These are phyloP conservation scores for Calocybe gambosa DNA, from an alignment of 1,284 basidiomycete species.

Conservation along the genomic window DNA sequence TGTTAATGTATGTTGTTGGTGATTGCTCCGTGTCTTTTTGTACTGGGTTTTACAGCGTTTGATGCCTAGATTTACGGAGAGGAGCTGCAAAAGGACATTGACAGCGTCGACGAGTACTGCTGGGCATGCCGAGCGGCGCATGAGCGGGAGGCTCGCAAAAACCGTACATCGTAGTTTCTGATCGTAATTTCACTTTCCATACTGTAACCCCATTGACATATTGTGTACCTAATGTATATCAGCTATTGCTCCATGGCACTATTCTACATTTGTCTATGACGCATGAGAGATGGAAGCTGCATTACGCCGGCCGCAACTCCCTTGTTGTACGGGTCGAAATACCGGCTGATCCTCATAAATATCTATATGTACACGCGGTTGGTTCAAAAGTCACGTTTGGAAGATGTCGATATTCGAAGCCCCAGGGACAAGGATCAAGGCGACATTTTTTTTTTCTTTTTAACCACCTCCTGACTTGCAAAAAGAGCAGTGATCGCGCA, in stretches of 20 bases:
- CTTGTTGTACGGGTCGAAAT: constrained; percentile 4
- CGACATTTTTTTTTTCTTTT: too few species aligned
- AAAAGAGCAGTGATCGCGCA: too few species aligned
- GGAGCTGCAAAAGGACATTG: constrained; percentile 50
- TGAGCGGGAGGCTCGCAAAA: constrained; percentile 18
- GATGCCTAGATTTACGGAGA: constrained; percentile 40
- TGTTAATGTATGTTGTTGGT: constrained; percentile 15
- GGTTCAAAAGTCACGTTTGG: neutral
- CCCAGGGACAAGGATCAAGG: neutral
- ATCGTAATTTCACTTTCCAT: neutral
- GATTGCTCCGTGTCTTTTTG: neutral
- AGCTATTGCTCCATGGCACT: constrained; percentile 11
- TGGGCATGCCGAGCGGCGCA: constrained; percentile 44
- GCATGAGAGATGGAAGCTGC: constrained; percentile 9
- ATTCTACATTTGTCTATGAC: constrained; percentile 17
- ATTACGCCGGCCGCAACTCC: constrained; percentile 6
- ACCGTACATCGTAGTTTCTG: constrained; percentile 8
- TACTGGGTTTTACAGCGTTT: neutral
- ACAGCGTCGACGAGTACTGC: constrained; percentile 52
- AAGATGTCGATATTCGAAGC: too few species aligned
- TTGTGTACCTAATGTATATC: constrained; percentile 16
- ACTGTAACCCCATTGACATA: neutral
- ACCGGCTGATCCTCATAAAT: constrained; percentile 2
- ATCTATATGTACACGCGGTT: neutral
- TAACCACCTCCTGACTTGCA: too few species aligned